Conservation (phyloP, 257 asterid species). For the Paraleonurus japonicus region DNA sequence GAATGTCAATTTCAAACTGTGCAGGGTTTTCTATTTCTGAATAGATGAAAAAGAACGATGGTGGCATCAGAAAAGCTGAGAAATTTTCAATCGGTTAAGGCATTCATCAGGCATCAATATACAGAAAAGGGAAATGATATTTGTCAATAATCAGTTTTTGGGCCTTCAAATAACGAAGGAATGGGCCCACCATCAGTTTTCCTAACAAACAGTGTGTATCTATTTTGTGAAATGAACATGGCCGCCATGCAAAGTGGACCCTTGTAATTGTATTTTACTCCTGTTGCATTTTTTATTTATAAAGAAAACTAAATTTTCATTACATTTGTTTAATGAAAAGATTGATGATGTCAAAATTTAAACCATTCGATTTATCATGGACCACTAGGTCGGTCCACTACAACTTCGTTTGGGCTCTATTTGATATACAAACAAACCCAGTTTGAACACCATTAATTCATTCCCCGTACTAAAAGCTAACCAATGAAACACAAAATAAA, state of each 20-base stretch:
- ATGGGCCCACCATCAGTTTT: background rate
- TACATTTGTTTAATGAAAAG: background rate
- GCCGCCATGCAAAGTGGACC: slow-evolving; percentile 5
- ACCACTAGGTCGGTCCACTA: background rate
- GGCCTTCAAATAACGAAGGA: background rate
- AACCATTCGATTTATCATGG: background rate
- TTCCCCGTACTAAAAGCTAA: background rate
- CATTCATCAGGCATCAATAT: background rate
- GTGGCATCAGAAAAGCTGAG: background rate
- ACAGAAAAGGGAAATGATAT: background rate
- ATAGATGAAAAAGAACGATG: background rate
- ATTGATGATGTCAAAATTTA: background rate
- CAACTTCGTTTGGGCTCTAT: background rate
- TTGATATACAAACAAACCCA: background rate
- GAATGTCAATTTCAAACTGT: background rate
- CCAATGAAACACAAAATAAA: no score
- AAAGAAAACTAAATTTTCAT: background rate
- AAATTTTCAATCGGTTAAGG: background rate
- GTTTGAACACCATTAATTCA: background rate
- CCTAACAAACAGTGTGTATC: slow-evolving; percentile 9
- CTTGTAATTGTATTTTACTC: background rate
- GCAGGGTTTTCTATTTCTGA: background rate
- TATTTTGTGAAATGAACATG: background rate
- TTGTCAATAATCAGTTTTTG: background rate
- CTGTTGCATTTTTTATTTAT: background rate